These are phyloP conservation scores for Tuber indicum DNA, from an alignment of 495 filamentous ascomycete species.

Conservation along the genomic window DNA sequence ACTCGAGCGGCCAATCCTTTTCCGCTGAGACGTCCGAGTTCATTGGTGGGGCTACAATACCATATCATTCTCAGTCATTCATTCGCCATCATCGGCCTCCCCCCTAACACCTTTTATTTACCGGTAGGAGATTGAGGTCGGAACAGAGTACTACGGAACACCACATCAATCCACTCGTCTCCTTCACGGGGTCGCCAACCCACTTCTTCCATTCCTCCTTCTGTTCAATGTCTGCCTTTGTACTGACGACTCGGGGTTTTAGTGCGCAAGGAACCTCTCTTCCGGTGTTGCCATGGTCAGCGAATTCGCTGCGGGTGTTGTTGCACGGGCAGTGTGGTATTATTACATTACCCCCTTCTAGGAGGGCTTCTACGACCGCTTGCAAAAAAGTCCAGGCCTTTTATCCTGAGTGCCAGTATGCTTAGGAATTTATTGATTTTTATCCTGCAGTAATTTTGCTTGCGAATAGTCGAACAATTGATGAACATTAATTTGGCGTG, in stretches of 20 bases:
- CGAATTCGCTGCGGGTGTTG: neutral
- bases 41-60: neutral
- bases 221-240: neutral
- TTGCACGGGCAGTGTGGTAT: neutral
- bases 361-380: too few relatives aligned
- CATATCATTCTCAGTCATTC: neutral
- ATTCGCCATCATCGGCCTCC: neutral
- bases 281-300: neutral
- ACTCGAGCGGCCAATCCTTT: neutral
- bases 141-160: neutral
- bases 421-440: too few relatives aligned
- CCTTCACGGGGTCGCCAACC: neutral
- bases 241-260: neutral
- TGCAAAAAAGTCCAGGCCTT: too few relatives aligned
- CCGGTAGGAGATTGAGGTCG: neutral
- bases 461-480: too few relatives aligned
- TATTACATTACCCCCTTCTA: too few relatives aligned
- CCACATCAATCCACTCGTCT: neutral
- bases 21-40: neutral
- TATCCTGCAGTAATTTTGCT: too few relatives aligned
- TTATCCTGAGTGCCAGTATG: too few relatives aligned
- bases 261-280: neutral
- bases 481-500: too few relatives aligned
- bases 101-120: neutral
- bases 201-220: neutral